Conservation (phyloP, 2,329 filamentous ascomycete genomes). For the Venturia oleaginea region DNA sequence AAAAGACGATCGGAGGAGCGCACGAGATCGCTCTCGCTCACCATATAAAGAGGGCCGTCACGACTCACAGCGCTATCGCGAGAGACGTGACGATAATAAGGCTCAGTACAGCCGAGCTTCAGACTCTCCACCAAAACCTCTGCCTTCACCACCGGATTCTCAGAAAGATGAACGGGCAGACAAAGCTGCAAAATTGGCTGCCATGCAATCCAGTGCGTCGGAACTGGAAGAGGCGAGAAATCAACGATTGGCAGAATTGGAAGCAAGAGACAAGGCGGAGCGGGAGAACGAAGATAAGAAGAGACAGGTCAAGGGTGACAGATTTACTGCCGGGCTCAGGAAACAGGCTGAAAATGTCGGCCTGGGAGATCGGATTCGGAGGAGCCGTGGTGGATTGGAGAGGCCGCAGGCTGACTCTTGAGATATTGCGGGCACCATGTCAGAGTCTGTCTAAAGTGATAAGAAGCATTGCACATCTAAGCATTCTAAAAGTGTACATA, state of each 20-base stretch:
- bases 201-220: constrained; percentile 14
- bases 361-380: constrained; percentile 9
- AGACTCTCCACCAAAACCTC: background rate
- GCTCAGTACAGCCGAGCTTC: background rate
- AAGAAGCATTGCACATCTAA: background rate
- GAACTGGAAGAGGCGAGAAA: constrained; percentile 13
- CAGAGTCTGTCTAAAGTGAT: background rate
- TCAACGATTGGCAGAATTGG: constrained; percentile 12
- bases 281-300: constrained; percentile 10
- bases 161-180: constrained; percentile 6
- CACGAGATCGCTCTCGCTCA: constrained; percentile 6
- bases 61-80: constrained; percentile 1
- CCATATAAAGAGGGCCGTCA: background rate
- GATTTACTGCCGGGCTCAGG: constrained; percentile 1
- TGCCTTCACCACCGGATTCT: background rate
- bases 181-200: constrained; percentile 13
- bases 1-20: background rate
- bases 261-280: constrained; percentile 9
- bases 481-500: no score
- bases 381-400: constrained; percentile 8
- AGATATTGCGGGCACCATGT: background rate
- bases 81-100: background rate
- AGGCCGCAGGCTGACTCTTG: background rate
- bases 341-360: constrained; percentile 11
- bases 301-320: constrained; percentile 5